Base-by-base conservation (phyloP, 2,329 filamentous ascomycete genomes). In the Xylariomycetidae sp. region DNA sequence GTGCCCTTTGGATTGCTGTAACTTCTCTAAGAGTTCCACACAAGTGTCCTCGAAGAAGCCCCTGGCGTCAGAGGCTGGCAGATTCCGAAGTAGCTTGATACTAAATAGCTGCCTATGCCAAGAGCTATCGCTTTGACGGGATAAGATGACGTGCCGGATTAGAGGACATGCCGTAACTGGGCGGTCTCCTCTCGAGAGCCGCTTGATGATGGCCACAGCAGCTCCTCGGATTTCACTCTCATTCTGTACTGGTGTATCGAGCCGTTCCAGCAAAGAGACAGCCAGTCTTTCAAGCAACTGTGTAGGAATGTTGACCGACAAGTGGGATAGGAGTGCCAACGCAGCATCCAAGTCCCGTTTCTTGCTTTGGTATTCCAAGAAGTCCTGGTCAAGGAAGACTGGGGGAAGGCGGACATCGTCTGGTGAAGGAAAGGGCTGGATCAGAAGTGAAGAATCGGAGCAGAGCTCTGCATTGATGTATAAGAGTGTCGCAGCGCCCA, bases 61-160 rank as follows among this genome's bases (percentile, higher is more conserved):
- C 10, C 37, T 46, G 0, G 53, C 56, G 0, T 48, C 43, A 10
- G 37, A 19, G 1, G 53, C 38, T 2, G 52, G 42, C 4, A 64
- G 47, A 2, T 37, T 42, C 1, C 39, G 42, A 10, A 63, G 40
- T 20, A 58, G 56, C 0, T 35, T 20, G 2, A 28, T 5, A 19
- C 40, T 53, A 19, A 62, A 39, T 2, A 61, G 35, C 16, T 50
- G 43, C 0, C 56, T 47, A 30, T 60, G 55, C 54, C 53, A 61
- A 2, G 54, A 50, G 25, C 53, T 60, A 15, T 53, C 46, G 5
- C 53, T 47, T 3, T 38, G 38, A 7, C 46, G 37, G 4, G 59
- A 39, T 10, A 60, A 25, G 3, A 60, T 38, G 8, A 60, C 25
- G 12, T 54, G 36, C 3, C 43, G 47, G 4, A 63, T 47, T 2